Conservation (phyloP, 2,329 filamentous ascomycete genomes). For the Raffaelea albimanens region DNA sequence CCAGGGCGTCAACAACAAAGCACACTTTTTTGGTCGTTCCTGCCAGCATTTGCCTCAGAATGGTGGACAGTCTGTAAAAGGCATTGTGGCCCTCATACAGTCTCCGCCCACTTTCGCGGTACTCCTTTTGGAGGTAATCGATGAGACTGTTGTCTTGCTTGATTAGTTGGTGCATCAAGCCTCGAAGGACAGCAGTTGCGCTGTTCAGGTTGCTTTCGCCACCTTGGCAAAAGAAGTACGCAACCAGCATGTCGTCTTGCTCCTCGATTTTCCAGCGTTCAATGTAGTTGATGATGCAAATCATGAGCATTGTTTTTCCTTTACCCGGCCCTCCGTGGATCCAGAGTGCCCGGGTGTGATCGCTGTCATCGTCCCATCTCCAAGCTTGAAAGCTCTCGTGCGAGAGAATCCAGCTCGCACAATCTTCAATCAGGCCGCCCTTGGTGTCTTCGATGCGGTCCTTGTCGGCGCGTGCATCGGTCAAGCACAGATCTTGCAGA, state of each 20-base stretch:
- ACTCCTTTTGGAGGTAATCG: conserved; percentile 21
- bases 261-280: not conserved
- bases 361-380: conserved; percentile 3
- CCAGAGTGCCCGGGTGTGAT: conserved; percentile 9
- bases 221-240: conserved; percentile 24
- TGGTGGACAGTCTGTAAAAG: conserved; percentile 18
- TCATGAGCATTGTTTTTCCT: conserved; percentile 14
- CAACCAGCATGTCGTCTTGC: not conserved
- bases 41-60: conserved; percentile 29
- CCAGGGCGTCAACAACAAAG: conserved; percentile 36
- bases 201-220: conserved; percentile 17
- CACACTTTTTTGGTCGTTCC: conserved; percentile 21
- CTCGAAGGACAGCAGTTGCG: conserved; percentile 20
- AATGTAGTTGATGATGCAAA: conserved; percentile 25
- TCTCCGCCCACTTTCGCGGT: conserved; percentile 19
- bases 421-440: conserved; percentile 11
- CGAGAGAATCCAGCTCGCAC: conserved; percentile 11
- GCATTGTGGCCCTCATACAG: too few relatives aligned
- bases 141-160: conserved; percentile 21
- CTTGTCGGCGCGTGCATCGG: conserved; percentile 13
- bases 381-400: conserved; percentile 10
- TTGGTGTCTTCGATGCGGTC: conserved; percentile 11
- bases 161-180: conserved; percentile 21
- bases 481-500: conserved; percentile 1
- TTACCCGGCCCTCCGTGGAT: conserved; percentile 13